Conservation (phyloP, 1,139 yeast genomes). For the Lodderomyces beijingensis region DNA sequence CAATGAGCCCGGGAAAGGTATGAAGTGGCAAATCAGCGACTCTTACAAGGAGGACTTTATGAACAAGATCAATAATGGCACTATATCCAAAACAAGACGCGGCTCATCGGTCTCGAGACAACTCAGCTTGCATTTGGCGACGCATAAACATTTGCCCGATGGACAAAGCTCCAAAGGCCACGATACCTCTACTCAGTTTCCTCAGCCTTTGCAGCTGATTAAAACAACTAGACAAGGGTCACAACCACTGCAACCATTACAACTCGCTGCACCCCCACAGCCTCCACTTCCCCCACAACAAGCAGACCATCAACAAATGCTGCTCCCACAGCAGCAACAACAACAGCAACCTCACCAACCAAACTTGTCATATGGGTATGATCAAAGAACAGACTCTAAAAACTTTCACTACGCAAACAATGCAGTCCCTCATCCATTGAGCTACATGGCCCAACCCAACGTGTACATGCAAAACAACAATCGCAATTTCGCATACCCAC, state of each 20-base stretch:
- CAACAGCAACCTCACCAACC: slow-evolving; percentile 13
- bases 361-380: not conserved
- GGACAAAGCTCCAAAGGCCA: not conserved
- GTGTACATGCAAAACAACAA: slow-evolving; percentile 15
- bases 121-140: slow-evolving; percentile 68
- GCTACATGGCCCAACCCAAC: slow-evolving; percentile 19
- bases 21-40: slow-evolving; percentile 97
- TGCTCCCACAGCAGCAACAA: slow-evolving; percentile 12
- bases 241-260: slow-evolving; percentile 7
- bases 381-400: slow-evolving; percentile 14
- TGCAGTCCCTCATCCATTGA: slow-evolving; percentile 18
- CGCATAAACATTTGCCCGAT: slow-evolving; percentile 65
- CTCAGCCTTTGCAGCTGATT: slow-evolving; percentile 13
- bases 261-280: slow-evolving; percentile 13
- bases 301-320: slow-evolving; percentile 16
- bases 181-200: slow-evolving; percentile 14
- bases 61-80: slow-evolving; percentile 71
- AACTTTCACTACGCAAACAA: slow-evolving; percentile 9
- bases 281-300: slow-evolving; percentile 5
- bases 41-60: slow-evolving; percentile 80
- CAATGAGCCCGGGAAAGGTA: slow-evolving; percentile 97
- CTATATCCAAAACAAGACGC: slow-evolving; percentile 67
- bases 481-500: slow-evolving; percentile 13
- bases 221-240: slow-evolving; percentile 11
- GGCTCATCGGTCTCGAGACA: slow-evolving; percentile 79